Conservation (phyloP, 495 filamentous ascomycete species). For the Parachaetomium inaequale region DNA sequence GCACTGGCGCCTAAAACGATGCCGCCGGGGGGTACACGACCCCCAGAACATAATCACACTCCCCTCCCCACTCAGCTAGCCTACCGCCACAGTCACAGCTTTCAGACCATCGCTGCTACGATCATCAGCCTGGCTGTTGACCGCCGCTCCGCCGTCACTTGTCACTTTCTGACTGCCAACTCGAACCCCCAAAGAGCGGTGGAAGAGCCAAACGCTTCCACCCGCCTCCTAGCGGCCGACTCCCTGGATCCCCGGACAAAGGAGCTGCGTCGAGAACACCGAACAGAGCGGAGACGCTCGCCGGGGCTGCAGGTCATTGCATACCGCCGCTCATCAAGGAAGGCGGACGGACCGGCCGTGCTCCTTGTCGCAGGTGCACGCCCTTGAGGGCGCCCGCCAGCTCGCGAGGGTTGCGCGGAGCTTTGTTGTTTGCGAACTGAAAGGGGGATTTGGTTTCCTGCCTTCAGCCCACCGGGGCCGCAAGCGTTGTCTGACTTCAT, state of each 20-base stretch:
- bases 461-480: conserved; percentile 23
- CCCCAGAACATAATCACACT: conserved; percentile 6
- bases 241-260: conserved; percentile 45
- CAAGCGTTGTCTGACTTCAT: conserved; percentile 38
- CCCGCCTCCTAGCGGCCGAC: conserved; percentile 42
- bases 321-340: conserved; percentile 39
- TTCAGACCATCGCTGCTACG: conserved; percentile 3
- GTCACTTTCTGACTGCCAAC: conserved; percentile 40
- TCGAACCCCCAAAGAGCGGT: conserved; percentile 46
- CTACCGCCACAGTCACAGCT: conserved; percentile 10
- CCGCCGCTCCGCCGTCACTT: conserved; percentile 34
- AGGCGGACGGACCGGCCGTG: conserved; percentile 37
- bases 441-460: conserved; percentile 21
- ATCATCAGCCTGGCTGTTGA: conserved; percentile 15
- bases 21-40: conserved; percentile 3
- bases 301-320: conserved; percentile 37
- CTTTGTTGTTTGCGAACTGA: conserved; percentile 34
- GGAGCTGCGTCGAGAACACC: conserved; percentile 43
- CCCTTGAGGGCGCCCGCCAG: conserved; percentile 8
- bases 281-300: conserved; percentile 34
- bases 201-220: conserved; percentile 40
- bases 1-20: conserved; percentile 12
- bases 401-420: conserved; percentile 21
- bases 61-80: conserved; percentile 9
- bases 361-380: conserved; percentile 34